These are phyloP conservation scores for Castanospermum australe DNA, from an alignment of 306 rosid species.

Conservation along the genomic window DNA sequence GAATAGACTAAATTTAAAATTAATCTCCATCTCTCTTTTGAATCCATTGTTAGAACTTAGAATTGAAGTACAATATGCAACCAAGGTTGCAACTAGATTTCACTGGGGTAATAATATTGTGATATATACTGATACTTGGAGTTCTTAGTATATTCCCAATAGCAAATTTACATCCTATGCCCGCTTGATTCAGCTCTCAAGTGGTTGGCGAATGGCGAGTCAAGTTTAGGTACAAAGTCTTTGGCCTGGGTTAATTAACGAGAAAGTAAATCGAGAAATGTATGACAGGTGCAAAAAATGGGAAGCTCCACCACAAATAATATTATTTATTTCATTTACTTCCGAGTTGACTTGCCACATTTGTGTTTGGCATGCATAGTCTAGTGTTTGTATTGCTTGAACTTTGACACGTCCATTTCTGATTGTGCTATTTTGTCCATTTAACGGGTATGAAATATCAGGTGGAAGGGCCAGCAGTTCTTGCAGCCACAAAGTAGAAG, in stretches of 20 bases:
- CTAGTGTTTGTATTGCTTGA: background rate
- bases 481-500: constrained; percentile 66
- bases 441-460: constrained; percentile 42
- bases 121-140: background rate
- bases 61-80: background rate
- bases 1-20: background rate
- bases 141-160: background rate
- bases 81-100: background rate
- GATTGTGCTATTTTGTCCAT: background rate
- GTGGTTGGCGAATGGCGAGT: constrained; percentile 13
- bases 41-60: background rate
- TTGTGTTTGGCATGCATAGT: background rate
- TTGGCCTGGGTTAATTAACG: background rate
- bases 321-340: background rate
- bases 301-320: background rate
- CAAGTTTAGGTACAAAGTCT: constrained; percentile 16
- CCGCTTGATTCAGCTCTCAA: background rate
- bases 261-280: background rate
- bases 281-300: background rate
- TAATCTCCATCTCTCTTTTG: background rate
- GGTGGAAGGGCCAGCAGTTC: constrained; percentile 85
- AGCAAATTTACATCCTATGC: background rate
- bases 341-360: background rate
- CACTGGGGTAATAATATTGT: background rate
- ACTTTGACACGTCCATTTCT: background rate